These are phyloP conservation scores for Penicillium salamii DNA, from an alignment of 495 filamentous ascomycete genomes.

Conservation along the genomic window DNA sequence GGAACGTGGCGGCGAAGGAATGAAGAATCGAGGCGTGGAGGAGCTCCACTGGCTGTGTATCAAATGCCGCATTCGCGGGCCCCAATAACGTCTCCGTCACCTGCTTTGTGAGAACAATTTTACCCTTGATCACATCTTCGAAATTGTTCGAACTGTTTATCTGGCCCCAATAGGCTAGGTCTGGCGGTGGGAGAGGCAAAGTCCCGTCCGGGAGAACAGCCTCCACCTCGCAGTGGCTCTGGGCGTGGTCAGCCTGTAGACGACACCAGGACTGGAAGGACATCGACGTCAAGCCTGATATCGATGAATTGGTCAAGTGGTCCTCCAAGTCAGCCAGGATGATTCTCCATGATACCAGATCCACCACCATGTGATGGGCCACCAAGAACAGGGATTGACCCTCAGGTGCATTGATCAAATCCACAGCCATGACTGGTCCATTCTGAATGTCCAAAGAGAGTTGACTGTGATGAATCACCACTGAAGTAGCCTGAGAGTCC, in stretches of 20 bases:
- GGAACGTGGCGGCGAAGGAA: neutral
- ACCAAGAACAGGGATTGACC: slow-evolving; percentile 42
- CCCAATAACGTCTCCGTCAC: neutral
- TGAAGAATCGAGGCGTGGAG: neutral
- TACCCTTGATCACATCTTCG: neutral
- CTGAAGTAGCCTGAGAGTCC: neutral
- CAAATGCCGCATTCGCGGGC: neutral
- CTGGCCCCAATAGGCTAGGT: neutral
- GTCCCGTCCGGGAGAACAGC: neutral
- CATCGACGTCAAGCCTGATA: neutral
- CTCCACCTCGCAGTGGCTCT: too few species aligned
- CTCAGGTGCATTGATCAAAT: slow-evolving; percentile 42
- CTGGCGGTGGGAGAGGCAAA: neutral
- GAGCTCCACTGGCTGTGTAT: slow-evolving; percentile 2
- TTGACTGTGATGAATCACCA: neutral
- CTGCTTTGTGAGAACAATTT: neutral
- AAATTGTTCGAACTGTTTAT: neutral
- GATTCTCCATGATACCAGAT: slow-evolving; percentile 50
- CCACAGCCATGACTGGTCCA: neutral
- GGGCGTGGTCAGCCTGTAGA: neutral
- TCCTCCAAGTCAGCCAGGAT: neutral
- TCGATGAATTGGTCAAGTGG: neutral
- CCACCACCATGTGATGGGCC: slow-evolving; percentile 53
- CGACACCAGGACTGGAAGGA: neutral
- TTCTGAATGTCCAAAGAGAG: neutral